These are phyloP conservation scores for Kodamaea suecica DNA, from an alignment of 1,139 yeast species.

Conservation along the genomic window DNA sequence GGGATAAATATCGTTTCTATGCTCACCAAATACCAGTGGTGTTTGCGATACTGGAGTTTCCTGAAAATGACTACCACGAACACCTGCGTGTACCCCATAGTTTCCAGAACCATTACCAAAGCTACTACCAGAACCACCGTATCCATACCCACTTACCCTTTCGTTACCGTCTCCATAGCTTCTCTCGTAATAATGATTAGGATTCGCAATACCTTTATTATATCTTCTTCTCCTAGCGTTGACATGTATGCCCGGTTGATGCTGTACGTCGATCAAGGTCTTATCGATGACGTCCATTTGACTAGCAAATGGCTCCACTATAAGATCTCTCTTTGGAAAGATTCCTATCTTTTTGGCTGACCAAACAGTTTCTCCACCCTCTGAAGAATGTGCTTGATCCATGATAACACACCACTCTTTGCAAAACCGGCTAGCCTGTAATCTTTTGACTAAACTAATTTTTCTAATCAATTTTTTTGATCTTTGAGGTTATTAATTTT, in stretches of 20 bases:
- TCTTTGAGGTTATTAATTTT: no score
- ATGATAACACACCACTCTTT: neutral
- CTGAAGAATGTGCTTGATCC: neutral
- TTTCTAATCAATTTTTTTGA: no score
- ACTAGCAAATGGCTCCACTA: slow-evolving; percentile 30
- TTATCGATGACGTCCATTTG: slow-evolving; percentile 34
- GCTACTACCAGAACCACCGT: neutral
- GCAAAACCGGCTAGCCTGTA: no score
- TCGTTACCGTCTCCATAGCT: neutral
- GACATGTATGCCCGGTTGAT: slow-evolving; percentile 23
- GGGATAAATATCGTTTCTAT: slow-evolving; percentile 2
- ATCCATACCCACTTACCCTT: neutral
- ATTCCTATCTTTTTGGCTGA: neutral
- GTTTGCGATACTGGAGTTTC: no score
- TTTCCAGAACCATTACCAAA: neutral
- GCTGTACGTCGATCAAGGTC: slow-evolving; percentile 29
- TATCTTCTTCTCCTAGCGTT: slow-evolving; percentile 7
- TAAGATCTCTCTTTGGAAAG: slow-evolving; percentile 24
- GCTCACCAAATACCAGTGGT: slow-evolving; percentile 1
- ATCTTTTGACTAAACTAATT: no score
- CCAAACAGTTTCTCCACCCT: neutral
- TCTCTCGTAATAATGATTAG: no score
- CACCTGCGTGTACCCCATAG: no score
- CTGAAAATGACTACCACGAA: no score
- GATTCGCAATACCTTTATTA: slow-evolving; percentile 7